These are phyloP conservation scores for Fonsecaea erecta DNA, from an alignment of 2,329 filamentous ascomycete species.

Conservation along the genomic window DNA sequence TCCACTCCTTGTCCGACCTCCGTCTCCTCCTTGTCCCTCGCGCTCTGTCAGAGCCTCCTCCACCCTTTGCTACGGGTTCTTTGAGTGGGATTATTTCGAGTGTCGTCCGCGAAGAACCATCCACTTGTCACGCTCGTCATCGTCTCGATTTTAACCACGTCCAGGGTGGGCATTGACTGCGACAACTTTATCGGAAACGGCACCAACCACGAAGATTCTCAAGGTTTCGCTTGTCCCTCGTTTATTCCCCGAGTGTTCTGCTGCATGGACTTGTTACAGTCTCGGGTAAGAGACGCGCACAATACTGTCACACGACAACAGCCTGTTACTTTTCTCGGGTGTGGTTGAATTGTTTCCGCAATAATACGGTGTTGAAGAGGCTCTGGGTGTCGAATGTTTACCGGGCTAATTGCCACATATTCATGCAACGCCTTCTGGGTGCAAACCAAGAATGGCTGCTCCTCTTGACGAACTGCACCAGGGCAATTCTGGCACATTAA, in stretches of 20 bases:
- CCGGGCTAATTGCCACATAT: conserved; percentile 10
- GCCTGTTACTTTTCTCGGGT: conserved; percentile 6
- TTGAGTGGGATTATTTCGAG: conserved; percentile 8
- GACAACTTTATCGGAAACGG: conserved; percentile 1
- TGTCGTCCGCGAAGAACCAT: neutral
- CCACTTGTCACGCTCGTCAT: conserved; percentile 3
- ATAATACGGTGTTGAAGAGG: conserved; percentile 5
- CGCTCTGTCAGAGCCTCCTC: conserved; percentile 15
- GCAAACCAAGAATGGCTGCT: conserved; percentile 26
- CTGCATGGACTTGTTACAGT: conserved; percentile 19
- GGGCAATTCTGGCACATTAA: conserved; percentile 28
- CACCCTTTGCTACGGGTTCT: conserved; percentile 11
- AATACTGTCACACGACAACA: conserved; percentile 12
- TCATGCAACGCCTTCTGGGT: conserved; percentile 23
- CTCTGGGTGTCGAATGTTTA: conserved; percentile 24
- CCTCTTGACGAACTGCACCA: conserved; percentile 31
- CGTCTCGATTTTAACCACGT: neutral
- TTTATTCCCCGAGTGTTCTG: conserved; percentile 4
- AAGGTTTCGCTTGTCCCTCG: neutral
- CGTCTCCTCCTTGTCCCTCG: conserved; percentile 6
- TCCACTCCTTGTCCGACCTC: conserved; percentile 15
- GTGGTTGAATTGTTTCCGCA: conserved; percentile 5
- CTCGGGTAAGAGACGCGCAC: conserved; percentile 15
- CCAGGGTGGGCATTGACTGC: neutral
- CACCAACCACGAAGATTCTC: neutral